Conservation (phyloP, 345 rosid genomes). For the Salix viminalis region DNA sequence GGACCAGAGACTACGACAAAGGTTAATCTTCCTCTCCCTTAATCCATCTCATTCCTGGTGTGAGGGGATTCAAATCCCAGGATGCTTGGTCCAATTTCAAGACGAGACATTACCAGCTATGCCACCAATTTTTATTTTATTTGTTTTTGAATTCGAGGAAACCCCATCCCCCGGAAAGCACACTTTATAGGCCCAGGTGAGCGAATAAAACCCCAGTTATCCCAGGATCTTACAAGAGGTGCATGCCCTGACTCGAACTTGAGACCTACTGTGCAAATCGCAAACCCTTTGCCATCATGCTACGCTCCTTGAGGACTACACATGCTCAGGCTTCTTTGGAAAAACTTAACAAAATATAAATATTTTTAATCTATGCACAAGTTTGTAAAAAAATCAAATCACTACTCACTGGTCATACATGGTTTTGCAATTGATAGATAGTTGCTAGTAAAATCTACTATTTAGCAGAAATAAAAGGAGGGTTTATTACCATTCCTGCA, state of each 20-base stretch:
- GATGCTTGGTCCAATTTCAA: not conserved
- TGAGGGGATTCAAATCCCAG: not conserved
- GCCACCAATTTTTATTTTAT: not conserved
- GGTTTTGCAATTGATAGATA: not conserved
- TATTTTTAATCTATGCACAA: not conserved
- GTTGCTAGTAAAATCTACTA: not conserved
- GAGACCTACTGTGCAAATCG: no score
- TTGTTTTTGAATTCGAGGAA: no score
- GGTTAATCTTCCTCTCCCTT: not conserved
- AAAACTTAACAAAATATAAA: not conserved
- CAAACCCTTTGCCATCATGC: no score
- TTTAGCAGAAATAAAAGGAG: not conserved
- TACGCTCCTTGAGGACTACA: not conserved
- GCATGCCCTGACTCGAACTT: no score
- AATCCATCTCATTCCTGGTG: not conserved
- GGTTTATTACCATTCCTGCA: not conserved
- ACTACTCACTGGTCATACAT: not conserved
- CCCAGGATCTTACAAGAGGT: no score
- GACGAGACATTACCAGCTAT: not conserved
- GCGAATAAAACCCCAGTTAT: no score
- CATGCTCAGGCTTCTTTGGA: not conserved
- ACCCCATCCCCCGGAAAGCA: no score
- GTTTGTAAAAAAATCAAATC: not conserved
- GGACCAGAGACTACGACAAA: not conserved
- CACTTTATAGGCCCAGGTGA: no score